Evolutionary conservation across 768 basidiomycete genomes (phyloP).

Genomic region (Lactarius sp.): DNA sequence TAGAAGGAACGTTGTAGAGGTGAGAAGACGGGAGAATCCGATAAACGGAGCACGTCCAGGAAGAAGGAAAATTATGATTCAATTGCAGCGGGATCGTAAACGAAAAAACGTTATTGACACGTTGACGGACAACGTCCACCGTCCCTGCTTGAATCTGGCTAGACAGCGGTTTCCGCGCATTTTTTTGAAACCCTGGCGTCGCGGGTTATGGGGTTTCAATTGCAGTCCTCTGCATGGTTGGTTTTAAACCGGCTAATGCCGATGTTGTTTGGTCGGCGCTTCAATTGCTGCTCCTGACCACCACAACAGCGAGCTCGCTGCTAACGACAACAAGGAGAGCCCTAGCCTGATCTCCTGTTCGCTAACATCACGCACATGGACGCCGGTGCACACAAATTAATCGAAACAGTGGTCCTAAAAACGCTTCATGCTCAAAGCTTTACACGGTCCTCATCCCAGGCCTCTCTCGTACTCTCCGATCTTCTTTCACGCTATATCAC

Average conservation of each 20-base stretch:
- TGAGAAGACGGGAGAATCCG: no score
- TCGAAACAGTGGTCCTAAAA: conserved; percentile 62
- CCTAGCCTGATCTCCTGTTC: conserved; percentile 1
- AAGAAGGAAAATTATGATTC: no score
- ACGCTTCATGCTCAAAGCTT: conserved; percentile 77
- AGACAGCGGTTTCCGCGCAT: no score
- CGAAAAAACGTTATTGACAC: no score
- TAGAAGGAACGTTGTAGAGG: no score
- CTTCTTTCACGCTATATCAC: conserved; percentile 69
- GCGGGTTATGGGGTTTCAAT: no score
- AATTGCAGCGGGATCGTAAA: no score
- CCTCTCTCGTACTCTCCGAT: conserved; percentile 65
- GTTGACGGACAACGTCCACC: no score
- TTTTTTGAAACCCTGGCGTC: no score
- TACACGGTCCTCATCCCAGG: conserved; percentile 69
- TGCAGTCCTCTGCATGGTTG: no score
- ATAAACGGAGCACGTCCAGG: no score
- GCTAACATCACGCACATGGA: conserved; percentile 39
- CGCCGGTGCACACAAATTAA: conserved; percentile 49
- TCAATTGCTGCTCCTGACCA: conserved; percentile 26
- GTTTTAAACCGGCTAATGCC: conserved; percentile 12
- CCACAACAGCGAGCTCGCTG: conserved; percentile 26
- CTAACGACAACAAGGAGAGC: conserved; percentile 22
- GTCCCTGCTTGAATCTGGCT: no score
- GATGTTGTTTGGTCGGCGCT: conserved; percentile 23